phyloP scores from a whole-genome alignment of 176 grass and related monocot species.

The Musa itinerans region DNA sequence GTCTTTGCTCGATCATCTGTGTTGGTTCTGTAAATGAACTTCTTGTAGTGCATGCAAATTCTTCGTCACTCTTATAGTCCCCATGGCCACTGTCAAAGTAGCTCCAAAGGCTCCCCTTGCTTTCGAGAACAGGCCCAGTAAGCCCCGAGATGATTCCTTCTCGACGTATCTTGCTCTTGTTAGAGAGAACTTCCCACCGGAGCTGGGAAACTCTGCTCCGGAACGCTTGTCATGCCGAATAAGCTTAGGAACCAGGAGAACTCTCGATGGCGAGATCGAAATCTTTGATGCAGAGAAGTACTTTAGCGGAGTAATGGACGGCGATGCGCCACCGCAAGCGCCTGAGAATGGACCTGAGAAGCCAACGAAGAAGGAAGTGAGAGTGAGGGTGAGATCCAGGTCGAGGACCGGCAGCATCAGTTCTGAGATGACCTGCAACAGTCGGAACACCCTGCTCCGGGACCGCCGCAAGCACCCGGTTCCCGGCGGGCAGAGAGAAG shows the following conservation, averaged over 20 bases:
- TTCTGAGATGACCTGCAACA: slow-evolving; percentile 11
- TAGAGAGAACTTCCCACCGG: slow-evolving; percentile 1
- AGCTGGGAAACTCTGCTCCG: slow-evolving; percentile 9
- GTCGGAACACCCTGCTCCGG: slow-evolving; percentile 4
- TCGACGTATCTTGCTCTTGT: neutral
- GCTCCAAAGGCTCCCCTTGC: neutral
- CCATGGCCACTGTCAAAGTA: slow-evolving; percentile 6
- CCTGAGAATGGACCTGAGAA: too few species aligned
- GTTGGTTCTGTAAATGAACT: neutral
- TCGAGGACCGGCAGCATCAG: neutral
- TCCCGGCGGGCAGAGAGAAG: neutral
- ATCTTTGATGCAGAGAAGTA: slow-evolving; percentile 16
- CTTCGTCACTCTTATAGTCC: too few species aligned
- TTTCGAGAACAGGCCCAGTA: neutral
- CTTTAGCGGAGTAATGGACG: slow-evolving; percentile 7
- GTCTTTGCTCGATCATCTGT: neutral
- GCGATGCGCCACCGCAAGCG: too few species aligned
- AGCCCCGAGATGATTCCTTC: slow-evolving; percentile 8
- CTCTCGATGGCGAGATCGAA: slow-evolving; percentile 13
- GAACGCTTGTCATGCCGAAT: slow-evolving; percentile 2
- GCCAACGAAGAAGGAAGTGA: neutral
- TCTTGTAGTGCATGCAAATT: too few species aligned
- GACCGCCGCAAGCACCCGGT: neutral
- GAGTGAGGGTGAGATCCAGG: neutral
- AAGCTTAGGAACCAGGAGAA: neutral